A percentile compares a stretch with the other conserved stretches of the same genome.
These are phyloP conservation scores for Lepiota venenata DNA, from an alignment of 768 basidiomycete species.

Conservation along the genomic window DNA sequence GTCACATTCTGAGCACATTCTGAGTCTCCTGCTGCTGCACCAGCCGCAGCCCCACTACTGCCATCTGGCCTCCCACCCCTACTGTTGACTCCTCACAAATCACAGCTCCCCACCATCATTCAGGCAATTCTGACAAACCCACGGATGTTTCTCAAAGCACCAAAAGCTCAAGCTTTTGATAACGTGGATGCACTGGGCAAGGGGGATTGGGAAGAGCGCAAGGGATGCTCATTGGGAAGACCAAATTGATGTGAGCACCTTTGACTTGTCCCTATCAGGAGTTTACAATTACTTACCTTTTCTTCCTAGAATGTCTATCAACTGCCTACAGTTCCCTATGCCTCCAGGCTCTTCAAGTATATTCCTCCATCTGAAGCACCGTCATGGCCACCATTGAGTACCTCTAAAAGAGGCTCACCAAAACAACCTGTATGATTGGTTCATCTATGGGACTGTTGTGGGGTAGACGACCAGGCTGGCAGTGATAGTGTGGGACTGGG, in stretches of 20 bases:
- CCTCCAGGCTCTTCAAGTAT: conserved; percentile 66
- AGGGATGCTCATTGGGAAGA: conserved; percentile 76
- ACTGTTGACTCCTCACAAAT: too few relatives aligned
- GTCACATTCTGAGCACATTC: too few relatives aligned
- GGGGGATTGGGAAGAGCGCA: conserved; percentile 45
- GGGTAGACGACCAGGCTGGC: conserved; percentile 45
- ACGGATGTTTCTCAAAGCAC: conserved; percentile 75
- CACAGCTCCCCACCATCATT: too few relatives aligned
- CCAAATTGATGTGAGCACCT: conserved; percentile 63
- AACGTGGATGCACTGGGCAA: conserved; percentile 46
- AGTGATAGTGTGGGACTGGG: conserved; percentile 36
- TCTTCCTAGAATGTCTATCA: conserved; percentile 65
- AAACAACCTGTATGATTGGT: conserved; percentile 40
- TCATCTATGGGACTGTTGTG: conserved; percentile 70
- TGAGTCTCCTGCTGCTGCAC: too few relatives aligned
- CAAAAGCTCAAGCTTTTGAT: conserved; percentile 87
- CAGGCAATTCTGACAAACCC: too few relatives aligned
- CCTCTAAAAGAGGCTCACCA: conserved; percentile 24
- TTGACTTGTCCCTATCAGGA: not conserved
- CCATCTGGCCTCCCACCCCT: too few relatives aligned
- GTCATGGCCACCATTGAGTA: conserved; percentile 23
- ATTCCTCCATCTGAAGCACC: conserved; percentile 40
- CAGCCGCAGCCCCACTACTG: too few relatives aligned
- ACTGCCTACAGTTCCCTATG: conserved; percentile 49
- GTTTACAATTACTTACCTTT: conserved; percentile 1